phyloP scores from a whole-genome alignment of 2,329 filamentous ascomycete species.

The Aspergillus floridensis region DNA sequence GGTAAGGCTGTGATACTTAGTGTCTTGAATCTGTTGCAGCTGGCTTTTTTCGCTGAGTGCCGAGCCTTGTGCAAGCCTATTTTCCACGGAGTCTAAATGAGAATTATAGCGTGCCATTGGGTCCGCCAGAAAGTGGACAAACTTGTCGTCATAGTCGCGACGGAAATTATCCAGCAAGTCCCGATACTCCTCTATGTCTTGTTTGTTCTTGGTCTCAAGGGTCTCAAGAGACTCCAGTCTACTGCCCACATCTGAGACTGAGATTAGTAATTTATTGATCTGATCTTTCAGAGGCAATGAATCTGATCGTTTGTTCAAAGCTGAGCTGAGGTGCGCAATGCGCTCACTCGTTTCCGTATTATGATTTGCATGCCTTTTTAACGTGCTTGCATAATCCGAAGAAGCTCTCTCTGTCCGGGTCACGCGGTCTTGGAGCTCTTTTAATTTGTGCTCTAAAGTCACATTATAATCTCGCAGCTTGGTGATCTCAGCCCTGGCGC shows the following conservation, averaged over 20 bases:
- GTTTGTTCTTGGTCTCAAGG: background rate
- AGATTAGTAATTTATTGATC: background rate
- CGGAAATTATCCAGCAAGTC: background rate
- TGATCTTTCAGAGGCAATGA: background rate
- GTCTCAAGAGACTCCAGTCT: background rate
- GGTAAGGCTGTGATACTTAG: background rate
- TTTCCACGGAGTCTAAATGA: background rate
- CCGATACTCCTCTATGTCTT: background rate
- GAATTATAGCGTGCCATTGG: background rate
- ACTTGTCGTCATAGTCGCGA: background rate
- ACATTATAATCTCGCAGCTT: background rate
- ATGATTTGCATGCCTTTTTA: background rate
- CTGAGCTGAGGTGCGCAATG: background rate
- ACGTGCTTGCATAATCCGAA: background rate
- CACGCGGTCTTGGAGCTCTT: conserved; percentile 3
- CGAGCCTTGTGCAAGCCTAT: background rate
- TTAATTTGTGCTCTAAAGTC: conserved; percentile 1
- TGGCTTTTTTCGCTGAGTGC: background rate
- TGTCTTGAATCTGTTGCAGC: background rate
- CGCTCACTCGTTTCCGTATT: background rate
- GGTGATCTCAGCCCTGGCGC: background rate
- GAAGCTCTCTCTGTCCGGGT: background rate
- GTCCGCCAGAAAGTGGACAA: background rate
- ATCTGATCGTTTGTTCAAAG: background rate
- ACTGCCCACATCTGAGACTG: background rate